phyloP scores from a whole-genome alignment of 139 green algal species.

The Picochlorum sp. region DNA sequence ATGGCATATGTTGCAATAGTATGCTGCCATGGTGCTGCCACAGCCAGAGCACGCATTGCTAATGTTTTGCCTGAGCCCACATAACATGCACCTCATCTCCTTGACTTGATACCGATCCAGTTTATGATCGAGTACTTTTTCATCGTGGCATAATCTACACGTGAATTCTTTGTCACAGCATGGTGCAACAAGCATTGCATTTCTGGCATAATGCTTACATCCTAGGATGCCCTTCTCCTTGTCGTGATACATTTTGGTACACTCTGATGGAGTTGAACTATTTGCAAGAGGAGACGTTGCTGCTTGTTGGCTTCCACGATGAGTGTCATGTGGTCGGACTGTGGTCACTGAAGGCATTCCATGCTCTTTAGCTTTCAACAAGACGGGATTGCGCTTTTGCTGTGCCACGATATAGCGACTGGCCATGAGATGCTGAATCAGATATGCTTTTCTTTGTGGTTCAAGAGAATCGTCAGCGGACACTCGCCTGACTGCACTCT shows the following conservation, averaged over 20 bases:
- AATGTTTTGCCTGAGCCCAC: constrained; percentile 65
- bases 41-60: constrained; percentile 50
- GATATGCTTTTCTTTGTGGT: constrained; percentile 86
- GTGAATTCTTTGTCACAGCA: constrained; percentile 76
- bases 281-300: neutral
- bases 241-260: constrained; percentile 35
- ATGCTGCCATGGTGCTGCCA: constrained; percentile 59
- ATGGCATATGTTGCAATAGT: constrained; percentile 96
- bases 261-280: too few relatives aligned
- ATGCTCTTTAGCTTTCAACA: neutral
- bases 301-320: neutral
- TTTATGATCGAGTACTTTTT: constrained; percentile 61
- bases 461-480: constrained; percentile 78
- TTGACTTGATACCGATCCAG: constrained; percentile 62
- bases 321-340: neutral
- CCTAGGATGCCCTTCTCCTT: constrained; percentile 33
- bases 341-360: neutral
- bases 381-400: constrained; percentile 38
- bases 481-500: constrained; percentile 83
- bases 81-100: constrained; percentile 87
- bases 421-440: constrained; percentile 97
- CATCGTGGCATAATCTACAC: constrained; percentile 93
- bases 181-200: constrained; percentile 67
- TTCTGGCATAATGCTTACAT: constrained; percentile 56
- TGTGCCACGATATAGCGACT: constrained; percentile 73